phyloP scores from a whole-genome alignment of 2,329 filamentous ascomycete species.

The Cercospora zeae-maydis region DNA sequence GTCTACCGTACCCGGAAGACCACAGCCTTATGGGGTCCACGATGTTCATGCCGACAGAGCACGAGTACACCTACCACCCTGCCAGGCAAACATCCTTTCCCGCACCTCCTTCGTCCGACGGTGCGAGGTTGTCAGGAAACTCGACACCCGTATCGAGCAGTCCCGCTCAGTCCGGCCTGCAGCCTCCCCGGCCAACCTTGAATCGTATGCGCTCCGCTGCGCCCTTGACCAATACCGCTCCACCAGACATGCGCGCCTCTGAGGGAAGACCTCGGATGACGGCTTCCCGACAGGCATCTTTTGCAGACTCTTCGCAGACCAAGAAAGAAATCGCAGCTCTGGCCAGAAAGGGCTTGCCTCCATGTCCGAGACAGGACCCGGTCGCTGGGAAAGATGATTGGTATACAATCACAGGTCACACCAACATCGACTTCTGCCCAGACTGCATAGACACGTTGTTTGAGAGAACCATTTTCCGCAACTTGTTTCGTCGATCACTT shows the following conservation, averaged over 20 bases:
- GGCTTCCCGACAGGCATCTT: slow-evolving; percentile 21
- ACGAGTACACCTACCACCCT: slow-evolving; percentile 40
- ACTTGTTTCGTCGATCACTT: slow-evolving; percentile 61
- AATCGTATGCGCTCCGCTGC: slow-evolving; percentile 15
- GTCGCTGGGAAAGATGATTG: slow-evolving; percentile 69
- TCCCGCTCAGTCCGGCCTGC: slow-evolving; percentile 5
- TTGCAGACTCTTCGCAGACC: slow-evolving; percentile 27
- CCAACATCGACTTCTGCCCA: slow-evolving; percentile 76
- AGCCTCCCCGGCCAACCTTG: slow-evolving; percentile 9
- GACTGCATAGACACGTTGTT: slow-evolving; percentile 72
- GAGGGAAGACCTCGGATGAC: slow-evolving; percentile 12
- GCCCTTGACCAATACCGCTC: not conserved
- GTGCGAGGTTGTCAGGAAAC: not conserved
- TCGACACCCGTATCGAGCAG: slow-evolving; percentile 9
- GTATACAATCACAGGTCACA: slow-evolving; percentile 69
- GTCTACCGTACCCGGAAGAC: slow-evolving; percentile 47
- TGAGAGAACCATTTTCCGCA: slow-evolving; percentile 62
- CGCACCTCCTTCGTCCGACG: not conserved
- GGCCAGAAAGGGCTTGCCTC: slow-evolving; percentile 50
- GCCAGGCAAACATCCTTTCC: slow-evolving; percentile 14
- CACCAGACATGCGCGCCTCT: slow-evolving; percentile 7
- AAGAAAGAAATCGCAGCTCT: slow-evolving; percentile 48
- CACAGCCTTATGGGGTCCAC: slow-evolving; percentile 33
- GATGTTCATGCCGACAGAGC: slow-evolving; percentile 44
- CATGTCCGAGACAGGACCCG: slow-evolving; percentile 65